phyloP scores from a whole-genome alignment of 176 grass and related monocot species.

The Dendrocalamus sinicus region DNA sequence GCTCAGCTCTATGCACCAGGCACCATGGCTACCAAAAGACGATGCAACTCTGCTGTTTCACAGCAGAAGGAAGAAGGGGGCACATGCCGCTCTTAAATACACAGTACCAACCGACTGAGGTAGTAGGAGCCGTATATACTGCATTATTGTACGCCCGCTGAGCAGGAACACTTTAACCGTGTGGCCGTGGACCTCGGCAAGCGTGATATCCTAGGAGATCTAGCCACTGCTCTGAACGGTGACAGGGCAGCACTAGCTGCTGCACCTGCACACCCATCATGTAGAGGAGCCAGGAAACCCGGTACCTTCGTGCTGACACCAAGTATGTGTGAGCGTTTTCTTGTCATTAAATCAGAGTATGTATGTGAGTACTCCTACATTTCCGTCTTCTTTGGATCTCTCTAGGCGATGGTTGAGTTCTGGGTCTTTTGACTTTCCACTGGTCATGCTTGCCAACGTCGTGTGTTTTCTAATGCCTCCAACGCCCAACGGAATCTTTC shows the following conservation, averaged over 20 bases:
- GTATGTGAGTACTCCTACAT: not conserved
- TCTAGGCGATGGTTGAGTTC: not conserved
- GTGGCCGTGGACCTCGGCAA: constrained; percentile 32
- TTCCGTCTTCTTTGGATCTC: not conserved
- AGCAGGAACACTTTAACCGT: not conserved
- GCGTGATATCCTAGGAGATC: constrained; percentile 51
- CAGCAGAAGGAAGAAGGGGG: not conserved
- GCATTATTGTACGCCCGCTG: not conserved
- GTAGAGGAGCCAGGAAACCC: constrained; percentile 8
- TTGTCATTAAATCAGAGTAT: not conserved
- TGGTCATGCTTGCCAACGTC: not conserved
- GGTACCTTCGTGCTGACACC: constrained; percentile 1
- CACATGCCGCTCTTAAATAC: constrained; percentile 23
- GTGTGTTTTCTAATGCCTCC: constrained; percentile 14
- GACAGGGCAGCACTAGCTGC: not conserved
- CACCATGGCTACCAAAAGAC: not conserved
- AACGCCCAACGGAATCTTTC: constrained; percentile 18
- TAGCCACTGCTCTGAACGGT: constrained; percentile 36
- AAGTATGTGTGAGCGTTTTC: not conserved
- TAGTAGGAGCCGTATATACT: not conserved
- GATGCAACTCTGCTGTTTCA: not conserved
- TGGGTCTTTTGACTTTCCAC: not conserved
- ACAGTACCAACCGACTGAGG: not conserved
- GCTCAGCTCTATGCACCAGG: not conserved
- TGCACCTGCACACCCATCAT: not conserved